phyloP scores from a whole-genome alignment of 1,284 basidiomycete genomes.

The Moniliophthora roreri region DNA sequence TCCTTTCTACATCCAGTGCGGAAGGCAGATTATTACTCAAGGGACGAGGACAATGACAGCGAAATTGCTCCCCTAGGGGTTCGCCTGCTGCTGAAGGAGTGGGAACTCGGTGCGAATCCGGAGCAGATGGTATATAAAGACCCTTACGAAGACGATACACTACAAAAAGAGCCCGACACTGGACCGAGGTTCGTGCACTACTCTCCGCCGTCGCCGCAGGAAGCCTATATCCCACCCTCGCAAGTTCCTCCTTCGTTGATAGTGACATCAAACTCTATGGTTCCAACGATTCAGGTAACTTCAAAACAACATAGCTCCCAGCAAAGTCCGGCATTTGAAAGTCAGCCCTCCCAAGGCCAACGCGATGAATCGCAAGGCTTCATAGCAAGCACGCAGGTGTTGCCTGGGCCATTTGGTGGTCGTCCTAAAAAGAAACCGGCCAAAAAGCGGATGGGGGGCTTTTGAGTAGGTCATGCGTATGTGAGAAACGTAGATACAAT shows the following conservation, averaged over 20 bases:
- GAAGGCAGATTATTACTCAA: slow-evolving; percentile 29
- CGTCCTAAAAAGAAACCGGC: slow-evolving; percentile 59
- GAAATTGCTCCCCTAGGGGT: slow-evolving; percentile 49
- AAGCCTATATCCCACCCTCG: slow-evolving; percentile 2
- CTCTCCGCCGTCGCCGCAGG: slow-evolving; percentile 1
- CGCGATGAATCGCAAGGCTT: slow-evolving; percentile 40
- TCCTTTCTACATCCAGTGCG: slow-evolving; percentile 55
- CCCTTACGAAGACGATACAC: slow-evolving; percentile 42
- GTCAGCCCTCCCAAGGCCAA: slow-evolving; percentile 14
- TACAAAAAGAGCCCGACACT: slow-evolving; percentile 10
- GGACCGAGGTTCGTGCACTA: background rate
- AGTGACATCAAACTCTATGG: slow-evolving; percentile 24
- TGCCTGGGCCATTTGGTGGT: slow-evolving; percentile 73
- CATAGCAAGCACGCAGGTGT: slow-evolving; percentile 64
- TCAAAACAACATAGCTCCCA: slow-evolving; percentile 18
- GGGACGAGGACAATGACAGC: slow-evolving; percentile 20
- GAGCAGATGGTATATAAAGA: slow-evolving; percentile 52
- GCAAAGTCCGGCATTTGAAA: slow-evolving; percentile 12
- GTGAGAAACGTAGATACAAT: background rate
- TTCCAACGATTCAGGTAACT: slow-evolving; percentile 16
- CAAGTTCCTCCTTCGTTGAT: slow-evolving; percentile 38
- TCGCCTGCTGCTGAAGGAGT: slow-evolving; percentile 63
- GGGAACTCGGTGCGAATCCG: slow-evolving; percentile 57
- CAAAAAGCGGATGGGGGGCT: slow-evolving; percentile 78
- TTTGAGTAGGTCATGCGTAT: slow-evolving; percentile 39